Evolutionary conservation across 1,284 basidiomycete species (phyloP).

Genomic region (Rhodotorula mucilaginosa): DNA sequence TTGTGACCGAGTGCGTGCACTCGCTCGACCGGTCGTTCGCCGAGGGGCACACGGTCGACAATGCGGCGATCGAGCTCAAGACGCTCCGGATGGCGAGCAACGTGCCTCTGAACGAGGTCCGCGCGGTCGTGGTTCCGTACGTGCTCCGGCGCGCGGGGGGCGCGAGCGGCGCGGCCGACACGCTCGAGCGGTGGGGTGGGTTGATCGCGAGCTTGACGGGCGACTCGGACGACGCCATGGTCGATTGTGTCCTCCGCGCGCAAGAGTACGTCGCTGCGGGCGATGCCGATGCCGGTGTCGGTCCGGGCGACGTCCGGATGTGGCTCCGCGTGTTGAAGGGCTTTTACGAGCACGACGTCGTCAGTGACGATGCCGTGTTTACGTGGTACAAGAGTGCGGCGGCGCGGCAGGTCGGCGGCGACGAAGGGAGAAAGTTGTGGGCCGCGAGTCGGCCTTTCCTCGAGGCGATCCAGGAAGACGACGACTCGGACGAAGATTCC

Average conservation of each 20-base stretch:
- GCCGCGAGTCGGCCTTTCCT: conserved; percentile 50
- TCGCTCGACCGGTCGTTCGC: conserved; percentile 83
- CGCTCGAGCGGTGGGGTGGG: conserved; percentile 49
- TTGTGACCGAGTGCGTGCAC: conserved; percentile 69
- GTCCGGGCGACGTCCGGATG: conserved; percentile 36
- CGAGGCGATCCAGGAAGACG: conserved; percentile 48
- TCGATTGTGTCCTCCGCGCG: conserved; percentile 44
- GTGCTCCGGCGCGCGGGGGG: conserved; percentile 63
- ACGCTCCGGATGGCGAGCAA: conserved; percentile 92
- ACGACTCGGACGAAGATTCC: conserved; percentile 47
- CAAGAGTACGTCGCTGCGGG: conserved; percentile 46
- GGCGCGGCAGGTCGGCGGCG: conserved; percentile 42
- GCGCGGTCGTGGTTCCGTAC: conserved; percentile 70
- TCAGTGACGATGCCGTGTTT: conserved; percentile 50
- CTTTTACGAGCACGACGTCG: conserved; percentile 52
- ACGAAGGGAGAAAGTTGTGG: conserved; percentile 47
- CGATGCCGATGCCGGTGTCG: conserved; percentile 12
- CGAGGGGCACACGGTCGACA: conserved; percentile 86
- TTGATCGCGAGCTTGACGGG: conserved; percentile 49
- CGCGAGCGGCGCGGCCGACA: conserved; percentile 31
- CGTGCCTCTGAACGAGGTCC: conserved; percentile 71
- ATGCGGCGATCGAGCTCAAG: conserved; percentile 87
- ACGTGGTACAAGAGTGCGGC: conserved; percentile 48
- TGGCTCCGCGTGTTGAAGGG: conserved; percentile 50
- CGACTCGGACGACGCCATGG: conserved; percentile 48